Percentiles rank a stretch among this genome's conserved stretches.
These are phyloP conservation scores for Marchantia polymorpha DNA, from an alignment of 225 moss, liverwort and hornwort genomes.

Conservation along the genomic window DNA sequence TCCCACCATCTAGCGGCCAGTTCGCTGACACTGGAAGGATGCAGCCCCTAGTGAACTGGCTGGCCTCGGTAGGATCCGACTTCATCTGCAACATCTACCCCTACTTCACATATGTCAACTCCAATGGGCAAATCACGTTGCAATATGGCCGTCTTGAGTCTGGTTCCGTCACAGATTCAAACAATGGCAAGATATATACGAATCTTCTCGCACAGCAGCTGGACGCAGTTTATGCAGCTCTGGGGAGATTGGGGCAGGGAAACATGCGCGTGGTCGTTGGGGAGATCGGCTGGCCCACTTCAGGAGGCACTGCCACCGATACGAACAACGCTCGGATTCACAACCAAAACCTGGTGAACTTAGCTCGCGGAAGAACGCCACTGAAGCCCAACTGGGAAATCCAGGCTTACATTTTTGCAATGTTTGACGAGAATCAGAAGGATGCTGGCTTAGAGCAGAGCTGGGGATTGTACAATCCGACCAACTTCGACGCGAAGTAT, in stretches of 20 bases:
- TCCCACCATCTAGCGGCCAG: slow-evolving; percentile 27
- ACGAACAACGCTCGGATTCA: not conserved
- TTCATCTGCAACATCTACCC: slow-evolving; percentile 10
- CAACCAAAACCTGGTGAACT: not conserved
- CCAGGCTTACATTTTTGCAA: not conserved
- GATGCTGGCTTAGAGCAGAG: not conserved
- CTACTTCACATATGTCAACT: not conserved
- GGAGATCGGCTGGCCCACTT: slow-evolving; percentile 12
- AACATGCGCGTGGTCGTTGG: not conserved
- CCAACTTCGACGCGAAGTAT: no score
- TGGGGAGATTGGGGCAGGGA: not conserved
- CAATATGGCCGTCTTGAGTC: not conserved
- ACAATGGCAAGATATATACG: not conserved
- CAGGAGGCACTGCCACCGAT: not conserved
- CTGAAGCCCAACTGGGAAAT: not conserved
- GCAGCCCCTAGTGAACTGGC: slow-evolving; percentile 10
- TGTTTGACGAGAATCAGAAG: not conserved
- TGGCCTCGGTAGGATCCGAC: slow-evolving; percentile 2
- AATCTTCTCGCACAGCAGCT: slow-evolving; percentile 19
- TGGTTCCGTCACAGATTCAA: not conserved
- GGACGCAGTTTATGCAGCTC: not conserved
- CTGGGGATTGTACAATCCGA: not conserved
- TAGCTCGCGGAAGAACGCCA: not conserved
- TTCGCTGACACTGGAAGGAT: slow-evolving; percentile 15
- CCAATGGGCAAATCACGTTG: not conserved